phyloP scores from a whole-genome alignment of 2,329 filamentous ascomycete species.

The Dryadomyces quercus-mongolicae region DNA sequence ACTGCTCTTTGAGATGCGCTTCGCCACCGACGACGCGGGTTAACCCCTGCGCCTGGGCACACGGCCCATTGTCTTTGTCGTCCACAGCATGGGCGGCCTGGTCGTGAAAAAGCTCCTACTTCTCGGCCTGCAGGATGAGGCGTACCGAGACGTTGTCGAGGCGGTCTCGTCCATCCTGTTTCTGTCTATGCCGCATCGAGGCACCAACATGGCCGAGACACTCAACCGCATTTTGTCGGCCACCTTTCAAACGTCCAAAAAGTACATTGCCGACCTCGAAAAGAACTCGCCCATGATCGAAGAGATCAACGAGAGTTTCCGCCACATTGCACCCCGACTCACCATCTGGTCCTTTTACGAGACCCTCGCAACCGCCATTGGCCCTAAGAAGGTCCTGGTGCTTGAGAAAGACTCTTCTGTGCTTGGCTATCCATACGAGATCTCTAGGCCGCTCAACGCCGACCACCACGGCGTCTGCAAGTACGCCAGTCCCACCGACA shows the following conservation, averaged over 20 bases:
- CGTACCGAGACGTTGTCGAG: not conserved
- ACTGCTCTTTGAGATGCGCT: not conserved
- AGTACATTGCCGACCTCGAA: constrained; percentile 13
- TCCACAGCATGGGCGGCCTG: constrained; percentile 11
- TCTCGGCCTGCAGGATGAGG: not conserved
- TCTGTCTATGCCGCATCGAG: constrained; percentile 10
- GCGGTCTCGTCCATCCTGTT: constrained; percentile 5
- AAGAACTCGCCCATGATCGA: constrained; percentile 9
- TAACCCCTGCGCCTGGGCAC: not conserved
- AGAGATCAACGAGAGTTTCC: constrained; percentile 20
- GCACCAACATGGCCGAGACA: constrained; percentile 4
- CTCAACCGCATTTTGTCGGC: constrained; percentile 6
- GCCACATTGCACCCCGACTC: constrained; percentile 12
- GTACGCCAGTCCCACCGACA: constrained; percentile 4
- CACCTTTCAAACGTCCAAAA: not conserved
- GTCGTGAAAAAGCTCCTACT: constrained; percentile 8
- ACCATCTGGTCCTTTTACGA: constrained; percentile 20
- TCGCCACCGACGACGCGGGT: not conserved
- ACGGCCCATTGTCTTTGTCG: constrained; percentile 10
- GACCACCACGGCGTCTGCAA: constrained; percentile 16
- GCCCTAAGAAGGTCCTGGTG: constrained; percentile 8
- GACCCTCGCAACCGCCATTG: constrained; percentile 13
- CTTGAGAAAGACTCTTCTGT: constrained; percentile 15
- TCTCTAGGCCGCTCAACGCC: constrained; percentile 10
- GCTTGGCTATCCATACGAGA: constrained; percentile 14